These are phyloP conservation scores for Tolypocladium album DNA, from an alignment of 2,329 filamentous ascomycete species.

Conservation along the genomic window DNA sequence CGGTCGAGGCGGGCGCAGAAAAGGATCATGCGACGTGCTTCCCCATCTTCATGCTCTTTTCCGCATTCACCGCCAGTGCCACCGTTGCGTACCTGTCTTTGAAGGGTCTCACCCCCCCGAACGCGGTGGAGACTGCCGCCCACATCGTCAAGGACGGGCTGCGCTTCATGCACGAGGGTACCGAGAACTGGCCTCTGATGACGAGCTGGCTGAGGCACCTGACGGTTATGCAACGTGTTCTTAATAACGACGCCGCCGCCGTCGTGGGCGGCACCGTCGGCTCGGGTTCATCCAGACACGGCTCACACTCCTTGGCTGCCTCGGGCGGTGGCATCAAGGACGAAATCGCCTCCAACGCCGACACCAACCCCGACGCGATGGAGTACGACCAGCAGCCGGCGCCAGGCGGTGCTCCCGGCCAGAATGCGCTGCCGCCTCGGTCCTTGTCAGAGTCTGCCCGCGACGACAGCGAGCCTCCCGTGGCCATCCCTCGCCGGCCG, in stretches of 20 bases:
- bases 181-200: conserved; percentile 49
- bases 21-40: conserved; percentile 50
- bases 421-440: conserved; percentile 21
- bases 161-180: conserved; percentile 47
- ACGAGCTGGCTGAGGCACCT: conserved; percentile 49
- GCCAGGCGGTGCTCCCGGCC: conserved; percentile 11
- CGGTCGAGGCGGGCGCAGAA: conserved; percentile 44
- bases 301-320: conserved; percentile 16
- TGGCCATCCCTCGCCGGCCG: conserved; percentile 35
- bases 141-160: conserved; percentile 48
- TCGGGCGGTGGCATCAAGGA: conserved; percentile 32
- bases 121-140: conserved; percentile 45
- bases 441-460: conserved; percentile 29
- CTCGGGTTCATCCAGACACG: conserved; percentile 20
- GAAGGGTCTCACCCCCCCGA: conserved; percentile 45
- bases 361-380: conserved; percentile 45
- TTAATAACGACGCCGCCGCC: conserved; percentile 39
- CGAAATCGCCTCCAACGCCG: conserved; percentile 42
- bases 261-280: conserved; percentile 11
- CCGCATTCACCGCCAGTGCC: conserved; percentile 49
- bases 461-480: conserved; percentile 42
- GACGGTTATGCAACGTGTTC: conserved; percentile 49
- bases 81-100: conserved; percentile 53
- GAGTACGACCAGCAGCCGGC: conserved; percentile 40
- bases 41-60: conserved; percentile 54